Evolutionary conservation across 192 early-diverging fungal species (phyloP), one percentile per base, ranked within the genome.

Genomic region (Coemansia sp.): DNA sequence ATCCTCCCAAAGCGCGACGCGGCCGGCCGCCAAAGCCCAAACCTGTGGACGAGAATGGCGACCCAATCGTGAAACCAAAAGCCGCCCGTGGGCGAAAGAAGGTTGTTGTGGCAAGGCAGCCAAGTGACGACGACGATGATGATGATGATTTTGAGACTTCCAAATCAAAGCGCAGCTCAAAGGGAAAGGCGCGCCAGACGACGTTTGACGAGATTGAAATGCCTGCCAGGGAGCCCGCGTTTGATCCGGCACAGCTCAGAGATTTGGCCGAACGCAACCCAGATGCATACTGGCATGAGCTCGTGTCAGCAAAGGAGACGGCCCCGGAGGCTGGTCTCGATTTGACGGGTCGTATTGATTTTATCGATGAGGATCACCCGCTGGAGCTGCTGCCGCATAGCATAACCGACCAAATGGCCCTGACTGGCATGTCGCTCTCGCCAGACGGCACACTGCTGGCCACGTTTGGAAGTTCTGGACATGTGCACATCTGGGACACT

Each of bases 371-470:
- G 8, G 80, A 88, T 27, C 78, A 91, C 39, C 87, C 85, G 19
- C 79, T 96, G 21, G 74, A 88, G 54, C 67, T 87, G 7, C 44
- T 94, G 19, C 73, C 75, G 1, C 73, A 84, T 29, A 83, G 84
- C 38, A 85, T 95, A 24, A 85, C 83, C 37, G 93, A 96, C 71
- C 87, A 91, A 60, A 83, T 86, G 72, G 76, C 91, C 9, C 87
- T 96, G 43, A 92, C 89, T 11, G 87, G 93, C 6, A 93, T 97
- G 84, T 72, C 83, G 10, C 77, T 95, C 1, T 95, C 93, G 0
- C 82, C 86, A 0, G 93, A 97, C 63, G 93, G 93, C 22, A 68
- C 84, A 9, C 83, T 97, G 84, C 70, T 97, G 18, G 95, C 85
- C 1, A 92, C 93, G 10, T 93, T 95, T 76, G 91, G 87, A 63